Evolutionary conservation across 441 rosid genomes (phyloP), one percentile per base, ranked within the genome.

Genomic region (Populus trichocarpa): DNA sequence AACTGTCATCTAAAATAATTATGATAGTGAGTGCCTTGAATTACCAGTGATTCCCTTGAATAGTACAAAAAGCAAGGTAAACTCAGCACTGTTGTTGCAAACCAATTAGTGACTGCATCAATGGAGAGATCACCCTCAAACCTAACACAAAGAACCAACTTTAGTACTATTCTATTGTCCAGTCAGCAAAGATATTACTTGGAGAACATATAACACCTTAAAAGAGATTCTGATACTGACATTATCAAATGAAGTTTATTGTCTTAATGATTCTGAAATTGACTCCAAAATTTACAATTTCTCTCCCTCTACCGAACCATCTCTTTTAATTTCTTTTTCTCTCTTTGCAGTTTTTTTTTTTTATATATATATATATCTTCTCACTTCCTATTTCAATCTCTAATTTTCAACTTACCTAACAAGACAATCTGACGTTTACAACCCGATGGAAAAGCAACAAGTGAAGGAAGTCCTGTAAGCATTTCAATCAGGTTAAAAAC

Each of bases 21-120:
- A 46, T 26, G 68, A 59, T 57, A 20, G 12, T 68, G 36, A 74
- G 70, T 42, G 69, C 57, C 59, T 59, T 25, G 46, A 78, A 79
- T 80, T 93, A 96, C 99, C 94, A 96, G 82, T 76, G 98, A 81
- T 80, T 96, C 99, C 89, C 88, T 93, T 74, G 98, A 85, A 81
- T 92, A 81, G 86, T 92, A 96, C 71, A 89, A 89, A 85, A 96
- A 91, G 83, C 98, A 94, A 77, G 98, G 98, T 81, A 96, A 89
- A 70, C 84, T 79, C 75, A 96, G 91, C 25, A 94, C 81, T 33
- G 80, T 72, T 53, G 93, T 91, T 1, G 98, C 93, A 84, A 93
- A 89, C 99, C 99, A 94, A 86, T 93, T 94, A 9, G 91, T 87
- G 76, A 96, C 86, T 74, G 94, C 89, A 86, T 96, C 98, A 63